These are phyloP conservation scores for Clonostachys rhizophaga DNA, from an alignment of 2,329 filamentous ascomycete genomes.

Conservation along the genomic window DNA sequence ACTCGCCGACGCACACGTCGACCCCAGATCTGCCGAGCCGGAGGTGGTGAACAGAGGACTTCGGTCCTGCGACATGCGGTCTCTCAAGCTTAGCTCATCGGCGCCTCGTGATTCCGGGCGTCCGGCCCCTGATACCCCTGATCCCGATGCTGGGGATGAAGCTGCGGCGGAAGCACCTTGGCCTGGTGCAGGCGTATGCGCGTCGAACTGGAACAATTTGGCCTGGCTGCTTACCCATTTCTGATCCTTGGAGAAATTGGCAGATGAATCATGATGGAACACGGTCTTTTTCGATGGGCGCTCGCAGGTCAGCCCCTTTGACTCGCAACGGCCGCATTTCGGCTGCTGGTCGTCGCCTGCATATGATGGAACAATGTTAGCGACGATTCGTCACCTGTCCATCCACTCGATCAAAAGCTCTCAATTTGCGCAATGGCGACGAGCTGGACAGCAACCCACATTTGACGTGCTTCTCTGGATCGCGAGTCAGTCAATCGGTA, in stretches of 20 bases:
- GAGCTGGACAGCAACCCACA: slow-evolving; percentile 5
- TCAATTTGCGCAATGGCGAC: neutral
- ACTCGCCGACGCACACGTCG: too few species aligned
- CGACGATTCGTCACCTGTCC: neutral
- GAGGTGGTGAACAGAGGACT: too few species aligned
- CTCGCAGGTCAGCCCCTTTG: slow-evolving; percentile 23
- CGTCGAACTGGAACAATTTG: slow-evolving; percentile 2
- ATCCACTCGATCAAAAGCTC: neutral
- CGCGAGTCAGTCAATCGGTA: too few species aligned
- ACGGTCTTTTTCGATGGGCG: slow-evolving; percentile 26
- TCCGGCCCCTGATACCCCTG: neutral
- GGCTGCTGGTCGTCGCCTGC: slow-evolving; percentile 31
- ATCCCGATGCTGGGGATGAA: neutral
- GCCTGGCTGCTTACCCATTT: slow-evolving; percentile 28
- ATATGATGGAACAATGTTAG: too few species aligned
- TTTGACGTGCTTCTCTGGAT: slow-evolving; percentile 14
- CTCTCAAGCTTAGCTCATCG: neutral
- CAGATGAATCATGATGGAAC: slow-evolving; percentile 25
- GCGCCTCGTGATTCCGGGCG: neutral
- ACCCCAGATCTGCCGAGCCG: too few species aligned
- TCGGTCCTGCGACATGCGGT: neutral
- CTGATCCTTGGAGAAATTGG: slow-evolving; percentile 24
- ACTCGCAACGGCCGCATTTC: slow-evolving; percentile 23
- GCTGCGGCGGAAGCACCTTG: neutral
- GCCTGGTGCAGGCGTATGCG: neutral